Percentiles rank a stretch among this genome's conserved stretches.
Evolutionary conservation across 1,284 basidiomycete genomes (phyloP).

Genomic region (Xerocomus nothofagi): DNA sequence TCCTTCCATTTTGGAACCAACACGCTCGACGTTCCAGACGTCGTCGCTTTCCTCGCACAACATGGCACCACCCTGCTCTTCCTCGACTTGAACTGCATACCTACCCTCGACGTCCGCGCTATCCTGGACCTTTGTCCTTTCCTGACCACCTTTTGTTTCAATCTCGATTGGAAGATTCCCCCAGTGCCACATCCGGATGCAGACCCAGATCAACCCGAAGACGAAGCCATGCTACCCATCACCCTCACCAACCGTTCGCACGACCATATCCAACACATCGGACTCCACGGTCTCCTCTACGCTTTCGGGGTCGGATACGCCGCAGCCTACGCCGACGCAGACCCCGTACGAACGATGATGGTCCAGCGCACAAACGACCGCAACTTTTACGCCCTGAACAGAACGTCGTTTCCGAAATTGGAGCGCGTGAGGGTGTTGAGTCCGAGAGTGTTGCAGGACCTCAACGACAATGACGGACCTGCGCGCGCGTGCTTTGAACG

Average conservation of each 20-base stretch:
- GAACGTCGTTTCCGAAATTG: constrained; percentile 58
- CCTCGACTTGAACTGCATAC: constrained; percentile 63
- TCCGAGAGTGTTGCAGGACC: constrained; percentile 50
- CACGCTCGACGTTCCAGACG: constrained; percentile 55
- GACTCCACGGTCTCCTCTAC: constrained; percentile 64
- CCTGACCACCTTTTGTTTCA: constrained; percentile 64
- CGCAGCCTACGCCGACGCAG: constrained; percentile 39
- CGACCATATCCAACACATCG: constrained; percentile 55
- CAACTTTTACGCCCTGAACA: constrained; percentile 58
- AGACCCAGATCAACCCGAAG: constrained; percentile 28
- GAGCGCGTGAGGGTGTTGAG: constrained; percentile 58
- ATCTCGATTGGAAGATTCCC: constrained; percentile 62
- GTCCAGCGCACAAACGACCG: constrained; percentile 60
- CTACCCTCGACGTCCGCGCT: constrained; percentile 50
- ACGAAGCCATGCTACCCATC: constrained; percentile 33
- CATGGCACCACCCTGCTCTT: constrained; percentile 58
- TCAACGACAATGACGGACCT: constrained; percentile 55
- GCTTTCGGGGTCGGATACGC: constrained; percentile 66
- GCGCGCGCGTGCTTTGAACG: constrained; percentile 48
- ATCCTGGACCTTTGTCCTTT: constrained; percentile 63
- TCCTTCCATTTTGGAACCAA: constrained; percentile 51
- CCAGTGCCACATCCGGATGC: constrained; percentile 33
- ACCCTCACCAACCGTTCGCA: constrained; percentile 53
- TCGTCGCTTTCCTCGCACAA: constrained; percentile 52
- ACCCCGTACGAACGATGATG: constrained; percentile 47